Percentiles rank a stretch among this genome's conserved stretches.
Evolutionary conservation across 305 asterid genomes (phyloP).

Genomic region (Fraxinus nigra): DNA sequence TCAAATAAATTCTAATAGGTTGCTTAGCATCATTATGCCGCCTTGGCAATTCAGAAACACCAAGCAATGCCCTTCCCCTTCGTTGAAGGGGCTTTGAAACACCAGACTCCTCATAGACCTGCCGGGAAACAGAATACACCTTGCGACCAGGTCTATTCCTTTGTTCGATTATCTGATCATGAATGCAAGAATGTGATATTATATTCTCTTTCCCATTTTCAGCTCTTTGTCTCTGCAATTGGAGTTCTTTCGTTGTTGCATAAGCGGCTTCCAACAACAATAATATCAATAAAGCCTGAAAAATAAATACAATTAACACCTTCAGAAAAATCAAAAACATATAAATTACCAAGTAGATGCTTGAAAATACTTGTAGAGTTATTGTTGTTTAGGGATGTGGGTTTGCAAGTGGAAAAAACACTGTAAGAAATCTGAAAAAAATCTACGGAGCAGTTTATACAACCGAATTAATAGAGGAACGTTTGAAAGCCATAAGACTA

Average conservation of each 20-base stretch:
- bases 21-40: constrained; percentile 51
- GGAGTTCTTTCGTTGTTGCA: constrained; percentile 42
- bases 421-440: neutral
- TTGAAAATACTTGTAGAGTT: neutral
- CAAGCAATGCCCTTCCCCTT: constrained; percentile 69
- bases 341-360: neutral
- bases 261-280: constrained; percentile 51
- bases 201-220: constrained; percentile 42
- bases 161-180: constrained; percentile 84
- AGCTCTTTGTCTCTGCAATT: constrained; percentile 37
- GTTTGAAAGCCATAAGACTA: constrained; percentile 19
- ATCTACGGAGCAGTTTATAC: constrained; percentile 13
- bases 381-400: neutral
- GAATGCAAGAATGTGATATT: constrained; percentile 81
- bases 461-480: constrained; percentile 23
- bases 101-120: constrained; percentile 59
- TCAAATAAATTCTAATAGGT: constrained; percentile 82
- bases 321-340: neutral
- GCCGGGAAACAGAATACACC: constrained; percentile 79
- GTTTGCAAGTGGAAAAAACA: neutral
- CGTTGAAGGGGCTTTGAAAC: constrained; percentile 36
- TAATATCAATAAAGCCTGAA: constrained; percentile 64
- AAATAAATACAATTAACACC: constrained; percentile 17
- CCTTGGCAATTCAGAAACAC: constrained; percentile 36
- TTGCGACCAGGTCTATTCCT: constrained; percentile 78